Conservation (phyloP, 495 filamentous ascomycete genomes). For the Schizothecium vesticola region DNA sequence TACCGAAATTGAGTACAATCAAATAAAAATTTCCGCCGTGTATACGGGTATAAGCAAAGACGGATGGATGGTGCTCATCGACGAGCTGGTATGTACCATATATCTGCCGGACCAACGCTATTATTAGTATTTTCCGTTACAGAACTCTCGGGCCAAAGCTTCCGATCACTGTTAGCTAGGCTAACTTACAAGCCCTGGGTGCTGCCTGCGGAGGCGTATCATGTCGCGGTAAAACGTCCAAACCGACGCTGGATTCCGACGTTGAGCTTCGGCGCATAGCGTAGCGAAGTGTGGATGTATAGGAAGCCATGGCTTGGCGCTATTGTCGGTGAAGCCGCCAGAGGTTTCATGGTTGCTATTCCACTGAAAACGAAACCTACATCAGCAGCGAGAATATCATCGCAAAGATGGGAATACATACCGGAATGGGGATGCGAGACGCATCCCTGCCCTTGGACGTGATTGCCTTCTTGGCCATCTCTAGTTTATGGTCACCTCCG, state of each 20-base stretch:
- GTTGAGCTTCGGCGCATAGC: not conserved
- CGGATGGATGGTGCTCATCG: not conserved
- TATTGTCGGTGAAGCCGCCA: not conserved
- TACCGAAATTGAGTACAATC: not conserved
- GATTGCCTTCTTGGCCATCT: not conserved
- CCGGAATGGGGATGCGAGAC: not conserved
- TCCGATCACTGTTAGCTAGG: not conserved
- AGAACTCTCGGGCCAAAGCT: not conserved
- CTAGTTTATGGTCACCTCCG: not conserved
- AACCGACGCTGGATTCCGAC: not conserved
- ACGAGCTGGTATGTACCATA: not conserved
- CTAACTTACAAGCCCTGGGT: not conserved
- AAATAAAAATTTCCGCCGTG: not conserved
- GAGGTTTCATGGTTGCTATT: not conserved
- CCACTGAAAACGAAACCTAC: not conserved
- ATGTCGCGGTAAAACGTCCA: not conserved
- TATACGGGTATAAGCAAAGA: not conserved
- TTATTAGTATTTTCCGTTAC: not conserved
- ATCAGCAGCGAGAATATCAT: not conserved
- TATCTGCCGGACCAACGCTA: not conserved
- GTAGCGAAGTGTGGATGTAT: not conserved
- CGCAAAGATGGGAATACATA: not conserved
- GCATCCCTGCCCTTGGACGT: slow-evolving; percentile 1
- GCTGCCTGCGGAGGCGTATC: not conserved
- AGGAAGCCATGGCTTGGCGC: not conserved